Evolutionary conservation across 441 rosid species (phyloP).

Genomic region (Theobroma grandiflorum): DNA sequence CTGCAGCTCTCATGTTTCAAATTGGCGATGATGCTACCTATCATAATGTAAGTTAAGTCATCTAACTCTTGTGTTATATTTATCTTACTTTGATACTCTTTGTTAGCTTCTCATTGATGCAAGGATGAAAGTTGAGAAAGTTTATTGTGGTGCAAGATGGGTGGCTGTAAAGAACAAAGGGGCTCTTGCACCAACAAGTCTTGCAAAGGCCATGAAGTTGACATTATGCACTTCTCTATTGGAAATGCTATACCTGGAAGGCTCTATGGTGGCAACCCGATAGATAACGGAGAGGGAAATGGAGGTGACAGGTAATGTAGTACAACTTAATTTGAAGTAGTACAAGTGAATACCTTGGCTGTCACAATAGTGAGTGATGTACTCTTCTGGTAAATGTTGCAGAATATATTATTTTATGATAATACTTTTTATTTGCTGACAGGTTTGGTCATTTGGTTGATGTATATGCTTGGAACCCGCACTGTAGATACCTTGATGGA

Average conservation of each 20-base stretch:
- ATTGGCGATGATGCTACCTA: constrained; percentile 89
- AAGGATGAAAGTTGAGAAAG: constrained; percentile 29
- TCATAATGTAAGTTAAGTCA: constrained; percentile 63
- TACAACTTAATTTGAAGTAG: constrained; percentile 29
- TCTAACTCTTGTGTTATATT: constrained; percentile 1
- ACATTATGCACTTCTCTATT: constrained; percentile 96
- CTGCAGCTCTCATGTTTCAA: constrained; percentile 92
- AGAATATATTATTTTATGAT: not conserved
- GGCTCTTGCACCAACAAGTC: constrained; percentile 80
- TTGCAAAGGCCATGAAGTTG: constrained; percentile 97
- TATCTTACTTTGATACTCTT: not conserved
- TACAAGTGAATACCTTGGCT: constrained; percentile 25
- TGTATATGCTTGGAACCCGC: constrained; percentile 89
- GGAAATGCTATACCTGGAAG: constrained; percentile 98
- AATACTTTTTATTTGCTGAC: constrained; percentile 26
- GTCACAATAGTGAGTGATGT: constrained; percentile 3
- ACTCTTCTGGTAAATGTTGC: not conserved
- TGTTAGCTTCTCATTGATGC: constrained; percentile 1
- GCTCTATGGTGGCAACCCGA: constrained; percentile 85
- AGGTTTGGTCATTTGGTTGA: constrained; percentile 95
- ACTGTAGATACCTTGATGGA: constrained; percentile 90
- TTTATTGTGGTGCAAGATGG: constrained; percentile 68
- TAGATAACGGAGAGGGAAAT: constrained; percentile 80
- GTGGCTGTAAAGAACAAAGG: constrained; percentile 81
- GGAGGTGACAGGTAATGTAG: constrained; percentile 89